phyloP scores from a whole-genome alignment of 2,329 filamentous ascomycete genomes.

The Nigrospora oryzae region DNA sequence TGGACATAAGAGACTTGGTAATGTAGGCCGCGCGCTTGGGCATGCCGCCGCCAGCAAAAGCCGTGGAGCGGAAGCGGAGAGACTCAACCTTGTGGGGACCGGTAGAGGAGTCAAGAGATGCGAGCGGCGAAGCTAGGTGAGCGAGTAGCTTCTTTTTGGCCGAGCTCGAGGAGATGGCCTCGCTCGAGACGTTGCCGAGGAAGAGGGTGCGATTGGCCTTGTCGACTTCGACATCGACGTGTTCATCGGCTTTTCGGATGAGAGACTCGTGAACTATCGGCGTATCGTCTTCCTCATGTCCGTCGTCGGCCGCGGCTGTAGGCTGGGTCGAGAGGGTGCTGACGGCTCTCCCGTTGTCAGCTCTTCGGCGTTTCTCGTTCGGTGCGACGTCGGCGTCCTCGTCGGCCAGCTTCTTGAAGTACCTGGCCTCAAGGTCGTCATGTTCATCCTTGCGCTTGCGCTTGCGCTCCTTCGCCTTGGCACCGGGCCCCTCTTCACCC shows the following conservation, averaged over 20 bases:
- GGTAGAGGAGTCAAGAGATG: conserved; percentile 36
- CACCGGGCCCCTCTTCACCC: conserved; percentile 23
- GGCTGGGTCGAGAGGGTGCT: conserved; percentile 8
- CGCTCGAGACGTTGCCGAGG: conserved; percentile 78
- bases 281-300: conserved; percentile 27
- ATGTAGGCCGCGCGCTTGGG: conserved; percentile 94
- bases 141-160: conserved; percentile 69
- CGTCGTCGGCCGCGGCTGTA: conserved; percentile 14
- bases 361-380: conserved; percentile 45
- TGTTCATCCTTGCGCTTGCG: conserved; percentile 60
- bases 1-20: conserved; percentile 80
- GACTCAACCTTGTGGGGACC: conserved; percentile 71
- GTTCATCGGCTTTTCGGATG: conserved; percentile 36
- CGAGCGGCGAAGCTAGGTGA: conserved; percentile 71
- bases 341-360: conserved; percentile 21
- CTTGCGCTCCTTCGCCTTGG: conserved; percentile 46
- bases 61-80: conserved; percentile 86
- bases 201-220: conserved; percentile 89
- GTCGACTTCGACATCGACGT: conserved; percentile 54
- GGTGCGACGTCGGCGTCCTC: conserved; percentile 50
- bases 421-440: conserved; percentile 62
- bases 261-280: conserved; percentile 50
- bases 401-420: conserved; percentile 57
- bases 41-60: conserved; percentile 67
- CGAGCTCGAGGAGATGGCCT: conserved; percentile 73